Conservation (phyloP, 495 filamentous ascomycete genomes). For the Ramalina intermedia region DNA sequence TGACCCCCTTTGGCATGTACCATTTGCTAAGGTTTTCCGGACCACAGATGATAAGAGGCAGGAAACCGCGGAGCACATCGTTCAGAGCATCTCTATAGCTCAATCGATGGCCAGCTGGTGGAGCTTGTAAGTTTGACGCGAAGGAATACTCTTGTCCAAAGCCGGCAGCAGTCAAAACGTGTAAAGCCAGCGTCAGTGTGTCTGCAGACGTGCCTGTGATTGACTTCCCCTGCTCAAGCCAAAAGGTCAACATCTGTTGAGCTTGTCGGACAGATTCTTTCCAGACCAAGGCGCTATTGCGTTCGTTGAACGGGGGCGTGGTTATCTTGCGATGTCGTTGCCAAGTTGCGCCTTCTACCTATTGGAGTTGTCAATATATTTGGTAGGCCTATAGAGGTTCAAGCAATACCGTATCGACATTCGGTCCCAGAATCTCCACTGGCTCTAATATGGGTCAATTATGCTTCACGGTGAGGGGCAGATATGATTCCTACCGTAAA, state of each 20-base stretch:
- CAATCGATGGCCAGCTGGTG: conserved; percentile 1
- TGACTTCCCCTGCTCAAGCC: conserved; percentile 15
- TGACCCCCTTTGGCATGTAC: conserved; percentile 18
- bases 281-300: conserved; percentile 29
- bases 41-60: background rate
- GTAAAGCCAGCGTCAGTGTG: conserved; percentile 21
- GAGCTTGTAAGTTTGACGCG: conserved; percentile 8
- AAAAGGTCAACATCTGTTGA: conserved; percentile 23
- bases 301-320: conserved; percentile 29
- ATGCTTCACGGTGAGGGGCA: background rate
- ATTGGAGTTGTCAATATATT: background rate
- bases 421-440: conserved; percentile 23
- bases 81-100: conserved; percentile 18
- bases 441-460: conserved; percentile 4
- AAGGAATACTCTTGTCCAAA: conserved; percentile 23
- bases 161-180: conserved; percentile 26
- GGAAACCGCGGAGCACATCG: conserved; percentile 4
- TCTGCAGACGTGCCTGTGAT: conserved; percentile 21
- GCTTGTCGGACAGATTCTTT: conserved; percentile 25
- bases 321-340: conserved; percentile 26
- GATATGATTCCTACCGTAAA: background rate
- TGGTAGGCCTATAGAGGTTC: background rate
- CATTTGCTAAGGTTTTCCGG: background rate
- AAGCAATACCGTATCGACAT: conserved; percentile 16
- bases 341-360: conserved; percentile 26